phyloP scores from a whole-genome alignment of 2,329 filamentous ascomycete genomes.

The Hymenotorrendiella dingleyae region DNA sequence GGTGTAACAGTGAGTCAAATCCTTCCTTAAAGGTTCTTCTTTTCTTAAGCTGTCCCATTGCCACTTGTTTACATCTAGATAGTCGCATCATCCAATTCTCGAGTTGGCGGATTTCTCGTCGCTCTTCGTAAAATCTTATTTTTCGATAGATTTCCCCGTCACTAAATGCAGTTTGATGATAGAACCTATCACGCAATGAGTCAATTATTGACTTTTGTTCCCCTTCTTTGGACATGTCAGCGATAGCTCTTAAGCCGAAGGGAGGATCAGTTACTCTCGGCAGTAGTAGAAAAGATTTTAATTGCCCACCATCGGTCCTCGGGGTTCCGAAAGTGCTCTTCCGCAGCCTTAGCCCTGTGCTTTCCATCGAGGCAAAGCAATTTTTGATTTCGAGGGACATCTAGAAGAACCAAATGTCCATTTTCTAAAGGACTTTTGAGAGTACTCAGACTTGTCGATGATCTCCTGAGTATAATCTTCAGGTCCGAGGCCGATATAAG shows the following conservation, averaged over 20 bases:
- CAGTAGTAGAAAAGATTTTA: too few species aligned
- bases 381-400: neutral
- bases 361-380: neutral
- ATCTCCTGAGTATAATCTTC: neutral
- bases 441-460: neutral
- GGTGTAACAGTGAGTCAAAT: neutral
- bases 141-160: conserved; percentile 2
- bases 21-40: neutral
- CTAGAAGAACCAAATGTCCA: neutral
- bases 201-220: neutral
- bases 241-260: too few species aligned
- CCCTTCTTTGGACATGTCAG: too few species aligned
- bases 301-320: neutral
- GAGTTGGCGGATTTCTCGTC: neutral
- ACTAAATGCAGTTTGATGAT: neutral
- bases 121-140: neutral
- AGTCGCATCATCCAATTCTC: neutral
- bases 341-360: neutral
- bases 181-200: neutral
- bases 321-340: neutral
- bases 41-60: neutral
- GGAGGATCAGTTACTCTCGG: too few species aligned
- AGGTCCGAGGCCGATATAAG: neutral
- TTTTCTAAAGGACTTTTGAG: neutral
- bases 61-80: neutral